Conservation (phyloP, 2,329 filamentous ascomycete species). For the Hortaea sp. region DNA sequence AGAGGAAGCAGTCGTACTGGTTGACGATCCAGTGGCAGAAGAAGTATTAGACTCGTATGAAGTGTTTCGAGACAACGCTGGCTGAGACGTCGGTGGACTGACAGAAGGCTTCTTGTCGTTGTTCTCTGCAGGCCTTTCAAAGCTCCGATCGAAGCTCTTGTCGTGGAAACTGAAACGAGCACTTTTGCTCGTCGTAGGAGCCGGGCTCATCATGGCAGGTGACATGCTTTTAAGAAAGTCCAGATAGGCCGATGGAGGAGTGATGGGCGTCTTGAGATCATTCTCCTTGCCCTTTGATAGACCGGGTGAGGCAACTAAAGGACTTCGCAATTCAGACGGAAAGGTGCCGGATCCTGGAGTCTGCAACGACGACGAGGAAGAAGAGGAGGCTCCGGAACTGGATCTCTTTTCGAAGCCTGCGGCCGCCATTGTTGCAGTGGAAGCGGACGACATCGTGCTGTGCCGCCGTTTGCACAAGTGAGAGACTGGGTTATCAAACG, state of each 20-base stretch:
- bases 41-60: conserved; percentile 21
- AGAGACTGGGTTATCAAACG: conserved; percentile 21
- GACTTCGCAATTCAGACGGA: conserved; percentile 49
- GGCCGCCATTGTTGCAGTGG: conserved; percentile 25
- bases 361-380: conserved; percentile 27
- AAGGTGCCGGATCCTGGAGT: conserved; percentile 53
- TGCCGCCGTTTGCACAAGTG: conserved; percentile 16
- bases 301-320: conserved; percentile 50
- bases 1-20: conserved; percentile 9
- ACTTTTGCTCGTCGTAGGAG: conserved; percentile 47
- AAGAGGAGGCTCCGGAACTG: conserved; percentile 10
- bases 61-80: conserved; percentile 25
- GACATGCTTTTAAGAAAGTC: conserved; percentile 84
- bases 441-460: conserved; percentile 18
- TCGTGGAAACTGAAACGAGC: conserved; percentile 37
- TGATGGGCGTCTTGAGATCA: conserved; percentile 72
- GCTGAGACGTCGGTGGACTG: conserved; percentile 22
- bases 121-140: conserved; percentile 15
- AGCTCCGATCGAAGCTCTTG: conserved; percentile 23
- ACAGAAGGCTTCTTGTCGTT: conserved; percentile 25
- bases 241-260: conserved; percentile 78
- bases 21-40: conserved; percentile 9
- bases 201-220: conserved; percentile 58
- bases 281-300: conserved; percentile 60
- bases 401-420: conserved; percentile 31